Conservation (phyloP, 345 rosid genomes). For the Aquilaria yunnanensis region DNA sequence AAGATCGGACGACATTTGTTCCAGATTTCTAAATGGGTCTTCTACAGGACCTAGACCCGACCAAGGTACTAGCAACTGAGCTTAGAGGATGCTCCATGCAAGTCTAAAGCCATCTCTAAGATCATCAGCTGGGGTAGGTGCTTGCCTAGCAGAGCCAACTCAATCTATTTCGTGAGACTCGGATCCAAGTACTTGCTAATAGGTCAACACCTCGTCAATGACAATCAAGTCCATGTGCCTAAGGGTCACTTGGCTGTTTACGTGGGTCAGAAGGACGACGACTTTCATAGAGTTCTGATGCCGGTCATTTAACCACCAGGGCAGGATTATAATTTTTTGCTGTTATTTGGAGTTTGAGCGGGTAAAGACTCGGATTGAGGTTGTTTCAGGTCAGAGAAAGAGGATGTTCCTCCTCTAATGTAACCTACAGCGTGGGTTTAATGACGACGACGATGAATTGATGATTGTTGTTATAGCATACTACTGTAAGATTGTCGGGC, state of each 20-base stretch:
- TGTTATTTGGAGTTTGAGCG: slow-evolving; percentile 73
- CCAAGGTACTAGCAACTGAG: slow-evolving; percentile 26
- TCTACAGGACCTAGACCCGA: slow-evolving; percentile 22
- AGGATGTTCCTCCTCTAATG: slow-evolving; percentile 28
- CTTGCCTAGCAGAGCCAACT: slow-evolving; percentile 42
- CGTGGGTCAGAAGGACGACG: slow-evolving; percentile 73
- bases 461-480: too few species aligned
- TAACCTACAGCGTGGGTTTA: not conserved
- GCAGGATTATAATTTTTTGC: slow-evolving; percentile 92
- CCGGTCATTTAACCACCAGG: slow-evolving; percentile 77
- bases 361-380: slow-evolving; percentile 62
- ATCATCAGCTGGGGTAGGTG: slow-evolving; percentile 60
- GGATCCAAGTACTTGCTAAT: slow-evolving; percentile 37
- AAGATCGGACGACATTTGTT: slow-evolving; percentile 44
- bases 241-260: slow-evolving; percentile 79
- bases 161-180: slow-evolving; percentile 24
- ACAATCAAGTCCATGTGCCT: slow-evolving; percentile 41
- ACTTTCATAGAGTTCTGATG: slow-evolving; percentile 63
- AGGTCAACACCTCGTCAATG: slow-evolving; percentile 19
- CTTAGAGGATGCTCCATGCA: slow-evolving; percentile 11
- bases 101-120: slow-evolving; percentile 32
- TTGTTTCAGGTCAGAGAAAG: slow-evolving; percentile 38
- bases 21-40: slow-evolving; percentile 51
- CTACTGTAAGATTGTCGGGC: too few species aligned
- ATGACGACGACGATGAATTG: slow-evolving; percentile 17